A percentile compares a stretch with the other conserved stretches of the same genome.
These are phyloP conservation scores for Aspergillus biplanus DNA, from an alignment of 495 filamentous ascomycete genomes.

Conservation along the genomic window DNA sequence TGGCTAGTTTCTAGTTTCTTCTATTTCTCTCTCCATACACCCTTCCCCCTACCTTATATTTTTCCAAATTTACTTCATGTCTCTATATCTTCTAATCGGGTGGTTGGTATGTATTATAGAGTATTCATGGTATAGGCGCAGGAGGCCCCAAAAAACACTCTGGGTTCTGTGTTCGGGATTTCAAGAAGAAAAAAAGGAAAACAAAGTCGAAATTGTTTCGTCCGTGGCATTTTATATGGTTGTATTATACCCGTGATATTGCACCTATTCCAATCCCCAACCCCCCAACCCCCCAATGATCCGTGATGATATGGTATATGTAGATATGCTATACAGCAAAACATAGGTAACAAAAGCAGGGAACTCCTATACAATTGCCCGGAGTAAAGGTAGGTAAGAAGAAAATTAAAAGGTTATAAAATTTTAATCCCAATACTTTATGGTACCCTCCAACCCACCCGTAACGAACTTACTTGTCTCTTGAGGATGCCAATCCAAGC, in stretches of 20 bases:
- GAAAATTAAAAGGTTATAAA: slow-evolving; percentile 1
- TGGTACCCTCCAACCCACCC: slow-evolving; percentile 82
- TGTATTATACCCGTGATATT: neutral
- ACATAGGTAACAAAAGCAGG: neutral
- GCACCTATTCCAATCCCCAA: slow-evolving; percentile 21
- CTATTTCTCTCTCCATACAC: neutral
- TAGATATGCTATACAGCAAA: neutral
- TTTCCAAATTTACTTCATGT: neutral
- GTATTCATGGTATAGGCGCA: neutral
- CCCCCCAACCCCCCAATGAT: slow-evolving; percentile 39
- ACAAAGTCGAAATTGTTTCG: neutral
- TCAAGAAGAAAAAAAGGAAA: neutral
- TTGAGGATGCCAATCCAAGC: slow-evolving; percentile 90
- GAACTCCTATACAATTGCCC: slow-evolving; percentile 1
- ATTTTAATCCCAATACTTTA: slow-evolving; percentile 90
- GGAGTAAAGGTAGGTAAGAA: neutral
- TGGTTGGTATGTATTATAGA: neutral
- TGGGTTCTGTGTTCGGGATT: neutral
- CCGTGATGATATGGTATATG: slow-evolving; percentile 24
- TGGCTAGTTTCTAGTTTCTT: slow-evolving; percentile 60
- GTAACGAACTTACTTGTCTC: slow-evolving; percentile 93
- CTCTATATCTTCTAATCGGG: neutral
- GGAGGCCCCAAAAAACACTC: neutral
- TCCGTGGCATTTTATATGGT: neutral
- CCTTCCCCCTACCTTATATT: neutral